Evolutionary conservation across 257 asterid genomes (phyloP), one percentile per base, ranked within the genome.

Genomic region (Solanum sparsipilum): DNA sequence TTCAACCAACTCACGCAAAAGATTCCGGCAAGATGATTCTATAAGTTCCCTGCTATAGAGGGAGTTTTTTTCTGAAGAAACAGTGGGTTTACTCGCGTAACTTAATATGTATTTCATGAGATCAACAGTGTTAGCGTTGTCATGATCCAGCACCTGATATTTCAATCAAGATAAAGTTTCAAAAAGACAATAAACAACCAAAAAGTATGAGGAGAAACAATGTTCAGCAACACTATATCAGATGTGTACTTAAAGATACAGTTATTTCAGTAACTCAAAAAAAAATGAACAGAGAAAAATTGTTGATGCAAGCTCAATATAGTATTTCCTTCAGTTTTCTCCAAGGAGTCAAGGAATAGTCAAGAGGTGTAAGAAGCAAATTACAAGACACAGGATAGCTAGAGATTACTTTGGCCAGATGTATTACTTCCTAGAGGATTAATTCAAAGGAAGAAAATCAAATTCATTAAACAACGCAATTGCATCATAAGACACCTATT

Each of bases 21-120:
- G 92, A 90, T 90, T 92, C 71, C 98, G 91, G 86, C 94, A 90
- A 88, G 99, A 96, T 12, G 94, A 93, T 91, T 96, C 98, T 84
- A 95, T 94, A 84, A 93, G 94, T 87, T 95, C 98, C 89, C 93
- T 94, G 89, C 96, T 93, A 89, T 90, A 96, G 36, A 94, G 89
- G 78, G 93, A 94, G 88, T 89, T 94, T 60, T 90, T 89, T 82
- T 90, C 93, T 4, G 93, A 91, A 85, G 96, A 92, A 72, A 89
- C 87, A 88, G 93, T 58, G 8, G 96, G 95, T 89, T 95, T 96
- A 94, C 98, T 93, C 25, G 96, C 96, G 86, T 97, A 96, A 91
- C 98, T 95, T 41, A 97, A 89, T 91, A 97, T 91, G 82, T 97
- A 97, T 93, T 97, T 97, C 99, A 96, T 94, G 60, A 97, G 90